phyloP scores from a whole-genome alignment of 176 grass and related monocot genomes.

The Alopecurus myosuroides region DNA sequence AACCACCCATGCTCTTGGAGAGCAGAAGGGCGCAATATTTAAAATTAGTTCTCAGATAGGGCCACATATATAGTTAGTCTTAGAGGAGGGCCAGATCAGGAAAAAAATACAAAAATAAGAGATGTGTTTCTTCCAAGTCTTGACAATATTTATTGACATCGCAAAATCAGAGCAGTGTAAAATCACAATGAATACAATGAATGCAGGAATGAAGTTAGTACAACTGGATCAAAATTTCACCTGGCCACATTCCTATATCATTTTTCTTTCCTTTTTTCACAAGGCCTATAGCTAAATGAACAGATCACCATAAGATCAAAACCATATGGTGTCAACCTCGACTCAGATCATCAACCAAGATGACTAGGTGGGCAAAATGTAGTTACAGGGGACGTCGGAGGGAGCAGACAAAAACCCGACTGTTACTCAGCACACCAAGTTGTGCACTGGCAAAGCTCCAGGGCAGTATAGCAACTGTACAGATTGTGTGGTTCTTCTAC shows the following conservation, averaged over 20 bases:
- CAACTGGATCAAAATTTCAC: background rate
- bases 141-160: background rate
- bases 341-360: background rate
- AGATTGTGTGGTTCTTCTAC: background rate
- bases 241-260: background rate
- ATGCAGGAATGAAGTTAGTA: background rate
- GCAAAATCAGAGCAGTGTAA: background rate
- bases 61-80: too few species aligned
- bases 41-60: too few species aligned
- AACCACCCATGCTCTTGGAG: too few species aligned
- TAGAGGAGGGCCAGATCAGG: too few species aligned
- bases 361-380: constrained; percentile 8
- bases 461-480: constrained; percentile 22
- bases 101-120: too few species aligned
- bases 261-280: background rate
- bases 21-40: too few species aligned
- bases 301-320: constrained; percentile 6
- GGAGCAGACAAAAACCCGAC: background rate
- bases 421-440: background rate
- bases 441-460: background rate
- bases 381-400: constrained; percentile 17
- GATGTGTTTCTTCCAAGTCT: background rate
- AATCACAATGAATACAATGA: background rate
- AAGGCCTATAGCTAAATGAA: background rate
- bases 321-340: background rate